Evolutionary conservation across 148 eudicot species (phyloP), one percentile per base, ranked within the genome.

Genomic region (Persicaria maculosa): DNA sequence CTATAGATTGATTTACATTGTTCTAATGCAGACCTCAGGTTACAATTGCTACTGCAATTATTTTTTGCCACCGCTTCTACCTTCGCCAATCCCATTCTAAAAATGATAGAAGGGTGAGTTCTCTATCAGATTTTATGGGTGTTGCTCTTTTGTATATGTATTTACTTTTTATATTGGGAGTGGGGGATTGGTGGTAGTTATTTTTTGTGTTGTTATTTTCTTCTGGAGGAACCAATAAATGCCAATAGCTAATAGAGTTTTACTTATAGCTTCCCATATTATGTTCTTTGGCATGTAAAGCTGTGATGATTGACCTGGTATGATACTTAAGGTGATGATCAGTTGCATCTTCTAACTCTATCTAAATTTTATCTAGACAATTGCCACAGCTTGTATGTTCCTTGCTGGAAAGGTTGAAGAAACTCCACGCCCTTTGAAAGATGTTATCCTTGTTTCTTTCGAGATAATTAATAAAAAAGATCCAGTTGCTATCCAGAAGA

Each of bases 331-430:
- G 44, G 25, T 62, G 68, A 62, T 62, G 64, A 31, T 62, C 68
- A 25, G 44, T 31, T 65, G n/a, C 46, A 9, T 65, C 44, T 40
- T 65, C 46, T 65, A 40, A 65, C 46, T 65, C 19, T 46, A 40
- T 40, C 46, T 36, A 65, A 40, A 36, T 65, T 45, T 15, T 48
- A 71, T 80, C 79, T 88, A 94, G 98, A 87, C 93, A 19, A 78
- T 94, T 77, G 97, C 96, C 62, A 94, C 98, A 47, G 98, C 89
- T 43, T 94, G 98, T 74, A 94, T 94, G 98, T 94, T 91, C 83
- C 98, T 94, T 46, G 98, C 98, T 74, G 98, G 98, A 62, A 94
- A 94, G 88, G 98, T 94, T 78, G 98, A 94, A 85, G 98, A 94
- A 85, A 91, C 97, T 79, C 98, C 98, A 76, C 98, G 92, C 31